Evolutionary conservation across 2,329 filamentous ascomycete genomes (phyloP), one percentile per base, ranked within the genome.

Genomic region (Volutella citrinella): DNA sequence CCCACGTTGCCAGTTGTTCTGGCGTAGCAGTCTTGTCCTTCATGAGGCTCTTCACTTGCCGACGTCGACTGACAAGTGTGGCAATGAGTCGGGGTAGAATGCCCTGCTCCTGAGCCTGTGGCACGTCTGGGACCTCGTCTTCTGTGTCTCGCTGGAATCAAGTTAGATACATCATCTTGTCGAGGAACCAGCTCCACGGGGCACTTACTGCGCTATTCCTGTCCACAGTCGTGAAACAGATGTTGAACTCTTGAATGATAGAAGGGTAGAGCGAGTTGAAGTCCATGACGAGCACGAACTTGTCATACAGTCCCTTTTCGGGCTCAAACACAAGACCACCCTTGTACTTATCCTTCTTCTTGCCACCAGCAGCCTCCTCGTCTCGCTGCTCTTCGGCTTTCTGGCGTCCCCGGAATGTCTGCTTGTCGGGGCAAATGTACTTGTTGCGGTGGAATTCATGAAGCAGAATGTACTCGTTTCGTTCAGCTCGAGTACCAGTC

Each of bases 311-410:
- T 13, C 94, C 93, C 63, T 91, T 96, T 60, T 97, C 90, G 5
- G 93, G 93, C 61, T 98, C 93, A 52, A 98, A 97, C 37, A 98
- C 93, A 19, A 98, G 80, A 72, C 94, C 93, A 58, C 93, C 93
- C 69, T 98, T 97, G 72, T 85, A 98, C 64, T 97, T 98, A 67
- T 98, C 94, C 63, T 96, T 98, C 73, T 97, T 98, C 68, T 96
- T 98, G 40, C 76, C 78, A 44, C 88, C 86, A 8, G 72, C 78
- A 11, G 61, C 73, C 15, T 83, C 85, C 29, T 87, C 84, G 7
- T 84, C 82, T 14, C 72, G 42, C 31, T 73, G 70, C 32, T 90
- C 87, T 35, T 88, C 84, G 12, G 67, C 66, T 52, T 84, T 86
- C 30, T 79, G 74, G 40, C 87, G 85, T 11, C 80, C 80, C 49